Base-by-base conservation (phyloP, 345 rosid species). In the Corymbia maculata region DNA sequence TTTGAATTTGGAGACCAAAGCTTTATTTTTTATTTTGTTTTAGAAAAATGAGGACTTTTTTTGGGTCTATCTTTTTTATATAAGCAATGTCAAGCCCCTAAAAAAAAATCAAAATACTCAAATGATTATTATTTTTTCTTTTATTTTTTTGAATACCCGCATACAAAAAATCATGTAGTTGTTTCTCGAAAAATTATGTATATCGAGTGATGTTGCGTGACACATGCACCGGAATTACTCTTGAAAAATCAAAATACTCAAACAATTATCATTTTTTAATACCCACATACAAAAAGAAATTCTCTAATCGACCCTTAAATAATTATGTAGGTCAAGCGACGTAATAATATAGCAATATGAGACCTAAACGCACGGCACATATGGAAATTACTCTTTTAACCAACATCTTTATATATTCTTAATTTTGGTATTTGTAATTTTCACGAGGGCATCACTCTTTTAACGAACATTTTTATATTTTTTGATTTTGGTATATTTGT, bases 281-380 rank as follows among this genome's bases (percentile, higher is more conserved):
- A 7, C 59, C 8, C 8, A 8, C 22, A 17, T 21, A 22, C 61
- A 7, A 55, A 8, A 21, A 55, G 4, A 36, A 36, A 7, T 55
- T 55, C 24, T 21, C 61, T 21, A 21, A 3, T 55, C 26, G 4
- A 13, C 47, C 9, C 13, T 17, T 3, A 7, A 70, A 70, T 32
- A 36, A 70, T 70, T 36, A 30, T 4, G 6, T 24, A 70, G 36
- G 36, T 16, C 22, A 3, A 68, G 12, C 17, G 11, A 19, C 3
- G 2, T 16, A 19, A 36, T 4, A 17, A 36, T 42, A 36, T 9
- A 42, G 36, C 7, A 19, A 3, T 49, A 36, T 36, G 36, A 9
- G 11, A 24, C 2, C 1, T 36, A 1, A 42, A 9, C 2, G 2
- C 0, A 8, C 8, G 11, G 2, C n/a, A 36, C 26, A 55, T 1